Conservation (phyloP, 176 grass and related monocot species). For the Olyra latifolia region DNA sequence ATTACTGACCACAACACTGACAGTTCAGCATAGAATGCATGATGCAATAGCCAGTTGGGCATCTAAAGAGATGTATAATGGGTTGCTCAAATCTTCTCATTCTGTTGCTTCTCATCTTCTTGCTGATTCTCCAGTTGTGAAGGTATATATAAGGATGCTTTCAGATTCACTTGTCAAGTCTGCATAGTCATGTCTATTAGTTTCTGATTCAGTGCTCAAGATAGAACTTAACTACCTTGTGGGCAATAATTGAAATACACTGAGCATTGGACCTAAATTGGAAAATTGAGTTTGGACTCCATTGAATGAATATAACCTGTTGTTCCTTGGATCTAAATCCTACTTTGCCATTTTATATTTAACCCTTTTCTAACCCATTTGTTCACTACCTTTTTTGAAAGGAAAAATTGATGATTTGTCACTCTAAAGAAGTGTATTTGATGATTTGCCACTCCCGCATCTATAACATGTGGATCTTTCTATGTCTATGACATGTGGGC, state of each 20-base stretch:
- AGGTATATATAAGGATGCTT: constrained; percentile 50
- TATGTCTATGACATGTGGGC: no score
- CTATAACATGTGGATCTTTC: no score
- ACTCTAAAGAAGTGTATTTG: no score
- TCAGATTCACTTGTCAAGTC: not conserved
- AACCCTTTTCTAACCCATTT: constrained; percentile 13
- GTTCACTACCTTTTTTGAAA: not conserved
- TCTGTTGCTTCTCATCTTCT: constrained; percentile 88
- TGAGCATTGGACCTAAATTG: not conserved
- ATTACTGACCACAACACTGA: constrained; percentile 65
- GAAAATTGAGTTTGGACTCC: not conserved
- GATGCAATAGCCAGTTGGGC: constrained; percentile 96
- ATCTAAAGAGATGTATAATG: constrained; percentile 95
- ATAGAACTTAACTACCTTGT: not conserved
- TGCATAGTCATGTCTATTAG: constrained; percentile 22
- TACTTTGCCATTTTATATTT: not conserved
- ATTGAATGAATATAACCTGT: not conserved
- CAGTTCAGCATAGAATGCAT: constrained; percentile 85
- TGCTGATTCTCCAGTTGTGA: constrained; percentile 82
- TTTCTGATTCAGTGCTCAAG: not conserved
- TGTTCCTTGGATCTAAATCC: constrained; percentile 23
- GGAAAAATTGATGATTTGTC: no score
- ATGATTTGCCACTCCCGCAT: no score
- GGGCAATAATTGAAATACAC: not conserved
- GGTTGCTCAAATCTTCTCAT: constrained; percentile 61